Conservation (phyloP, 225 moss, liverwort and hornwort species). For the Asterella californica region DNA sequence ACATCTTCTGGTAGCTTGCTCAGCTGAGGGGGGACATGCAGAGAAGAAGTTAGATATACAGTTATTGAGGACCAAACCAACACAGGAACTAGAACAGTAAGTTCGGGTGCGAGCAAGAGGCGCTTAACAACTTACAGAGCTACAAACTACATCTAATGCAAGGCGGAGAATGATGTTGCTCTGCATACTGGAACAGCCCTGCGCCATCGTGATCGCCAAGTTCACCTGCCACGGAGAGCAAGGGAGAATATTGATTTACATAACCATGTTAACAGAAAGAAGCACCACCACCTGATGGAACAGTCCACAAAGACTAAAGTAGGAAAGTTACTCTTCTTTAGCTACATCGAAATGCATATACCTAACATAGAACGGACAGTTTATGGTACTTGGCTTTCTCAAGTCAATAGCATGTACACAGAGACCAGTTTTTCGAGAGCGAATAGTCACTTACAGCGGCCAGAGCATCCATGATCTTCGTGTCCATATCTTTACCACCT, state of each 20-base stretch:
- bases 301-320: neutral
- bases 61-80: neutral
- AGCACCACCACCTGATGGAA: neutral
- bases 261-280: neutral
- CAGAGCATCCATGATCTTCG: constrained; percentile 73
- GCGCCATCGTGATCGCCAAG: constrained; percentile 73
- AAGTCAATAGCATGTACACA: neutral
- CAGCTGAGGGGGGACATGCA: constrained; percentile 35
- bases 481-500: constrained; percentile 84
- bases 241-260: neutral
- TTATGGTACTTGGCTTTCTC: neutral
- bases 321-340: neutral
- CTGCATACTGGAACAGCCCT: constrained; percentile 62
- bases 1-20: constrained; percentile 66
- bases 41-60: neutral
- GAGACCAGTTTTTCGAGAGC: neutral
- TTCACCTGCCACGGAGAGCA: constrained; percentile 53
- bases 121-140: constrained; percentile 54
- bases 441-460: constrained; percentile 59
- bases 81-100: neutral
- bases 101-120: neutral
- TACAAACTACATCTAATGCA: constrained; percentile 70
- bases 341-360: neutral
- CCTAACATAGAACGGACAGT: neutral
- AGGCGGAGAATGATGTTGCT: constrained; percentile 73